These are phyloP conservation scores for Fusarium scirpi DNA, from an alignment of 2,329 filamentous ascomycete species.

Conservation along the genomic window DNA sequence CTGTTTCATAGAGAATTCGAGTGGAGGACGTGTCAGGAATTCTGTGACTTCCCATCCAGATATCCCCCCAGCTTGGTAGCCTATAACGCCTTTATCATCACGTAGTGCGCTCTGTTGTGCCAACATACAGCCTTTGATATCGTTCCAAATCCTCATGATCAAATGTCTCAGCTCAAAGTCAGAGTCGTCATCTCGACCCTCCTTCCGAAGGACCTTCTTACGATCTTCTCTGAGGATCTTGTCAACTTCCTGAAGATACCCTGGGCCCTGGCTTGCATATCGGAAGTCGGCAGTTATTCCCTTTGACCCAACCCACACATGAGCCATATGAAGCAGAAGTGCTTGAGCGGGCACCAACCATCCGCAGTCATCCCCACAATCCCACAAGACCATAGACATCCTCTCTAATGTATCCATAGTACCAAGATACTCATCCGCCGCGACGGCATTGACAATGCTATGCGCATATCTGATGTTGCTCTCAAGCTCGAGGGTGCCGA, in stretches of 20 bases:
- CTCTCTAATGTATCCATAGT: neutral
- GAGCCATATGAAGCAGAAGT: neutral
- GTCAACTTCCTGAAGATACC: neutral
- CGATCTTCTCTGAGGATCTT: neutral
- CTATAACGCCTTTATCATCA: neutral
- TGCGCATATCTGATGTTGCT: neutral
- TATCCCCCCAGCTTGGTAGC: fast-evolving
- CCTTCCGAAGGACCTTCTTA: neutral
- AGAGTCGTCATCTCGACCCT: neutral
- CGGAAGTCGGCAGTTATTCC: neutral
- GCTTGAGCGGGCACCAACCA: neutral
- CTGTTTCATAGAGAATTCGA: neutral
- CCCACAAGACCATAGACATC: neutral
- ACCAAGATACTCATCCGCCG: neutral
- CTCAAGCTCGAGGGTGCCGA: neutral
- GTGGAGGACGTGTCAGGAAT: neutral
- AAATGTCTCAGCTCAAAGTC: neutral
- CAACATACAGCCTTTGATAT: neutral
- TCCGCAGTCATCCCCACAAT: neutral
- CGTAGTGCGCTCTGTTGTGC: neutral
- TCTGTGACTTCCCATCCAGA: neutral
- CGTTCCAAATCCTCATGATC: neutral
- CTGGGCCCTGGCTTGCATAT: neutral
- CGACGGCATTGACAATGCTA: neutral
- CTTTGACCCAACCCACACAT: neutral